Base-by-base conservation (phyloP, 106 monocot genomes). In the Dioscorea dumetorum region DNA sequence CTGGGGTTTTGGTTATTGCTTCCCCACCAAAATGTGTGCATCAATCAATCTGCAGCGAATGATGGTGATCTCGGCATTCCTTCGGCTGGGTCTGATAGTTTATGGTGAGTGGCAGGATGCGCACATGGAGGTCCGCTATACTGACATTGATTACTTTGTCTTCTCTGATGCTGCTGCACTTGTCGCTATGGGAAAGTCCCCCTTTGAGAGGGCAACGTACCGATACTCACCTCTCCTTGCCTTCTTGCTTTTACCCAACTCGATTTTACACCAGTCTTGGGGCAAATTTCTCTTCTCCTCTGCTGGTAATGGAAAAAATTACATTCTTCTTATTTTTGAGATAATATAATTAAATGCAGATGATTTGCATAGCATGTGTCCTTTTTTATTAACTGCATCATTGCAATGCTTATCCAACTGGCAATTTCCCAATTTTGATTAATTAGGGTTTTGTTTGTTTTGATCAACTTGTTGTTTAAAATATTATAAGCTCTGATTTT, bases 51-150 rank as follows among this genome's bases (percentile, higher is more conserved):
- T 84, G 48, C 28, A 67, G 28, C 67, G 77, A 0, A 59, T 87
- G 76, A 62, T 94, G 69, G 12, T 63, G 2, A n/a, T 79, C 67
- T 90, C 94, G 0, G 79, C 78, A 14, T 33, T 77, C 23, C 75
- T 94, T 10, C 78, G 94, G 14, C 48, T 80, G 22, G 14, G 69
- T 1, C 78, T 94, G 67, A 60, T 94, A 58, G 24, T 67, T 34
- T 90, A 87, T 61, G 94, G 94, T 32, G 94, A 94, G 66, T 94
- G 90, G 94, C 90, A 94, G 76, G 94, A 94, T 33, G 52, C 84
- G 8, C 81, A 94, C 82, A 90, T 94, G 90, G 90, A 82, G 77
- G 94, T 94, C 16, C 79, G 84, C 52, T 94, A 94, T 78, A 90
- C 94, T 23, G 94, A 41, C 41, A 10, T 41, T 10, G 41, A 41